Evolutionary conservation across 1,284 basidiomycete species (phyloP), one percentile per base, ranked within the genome.

Genomic region (Apiotrichum sp.): DNA sequence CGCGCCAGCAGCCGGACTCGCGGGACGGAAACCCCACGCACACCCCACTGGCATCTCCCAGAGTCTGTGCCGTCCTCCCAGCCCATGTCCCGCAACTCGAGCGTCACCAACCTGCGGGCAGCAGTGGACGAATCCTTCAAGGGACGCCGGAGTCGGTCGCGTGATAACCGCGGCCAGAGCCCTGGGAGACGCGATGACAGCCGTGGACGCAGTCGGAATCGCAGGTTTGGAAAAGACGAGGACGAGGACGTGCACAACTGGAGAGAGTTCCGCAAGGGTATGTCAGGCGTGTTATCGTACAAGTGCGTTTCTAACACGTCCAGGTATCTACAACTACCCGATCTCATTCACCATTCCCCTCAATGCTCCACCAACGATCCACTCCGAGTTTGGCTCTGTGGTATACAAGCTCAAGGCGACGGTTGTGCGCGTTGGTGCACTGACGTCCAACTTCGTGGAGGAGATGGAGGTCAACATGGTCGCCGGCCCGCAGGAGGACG

Each of bases 311-410:
- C 52, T 52, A 31, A 46, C 32, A 54, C 22, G 22, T 2, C 22
- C 65, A 88, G 90, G 91, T n/a, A 87, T 85, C 5, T 97, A 98
- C 73, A 92, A 87, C 42, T 98, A 93, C 73, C 93, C 93, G 1
- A 89, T 98, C 66, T 89, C 88, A 16, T 90, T 98, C 72, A 80
- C 86, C 4, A 84, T 98, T 48, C 91, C 93, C 0, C 80, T 84
- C 3, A 82, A 84, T 57, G 81, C 88, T 3, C 91, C 93, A 3
- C 90, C 95, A 0, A 86, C 86, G 0, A 79, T 96, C 56, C 81
- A 82, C 52, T 86, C 86, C 62, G 84, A 88, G 55, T 89, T 85
- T 68, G 93, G 93, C 13, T 82, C 83, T 8, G 85, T 96, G 29
- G 73, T 74, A 2, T 98, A 96, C 85, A 79, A 80, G 47, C 81